Evolutionary conservation across 768 basidiomycete genomes (phyloP).

Genomic region (Termitomyces titanicus): DNA sequence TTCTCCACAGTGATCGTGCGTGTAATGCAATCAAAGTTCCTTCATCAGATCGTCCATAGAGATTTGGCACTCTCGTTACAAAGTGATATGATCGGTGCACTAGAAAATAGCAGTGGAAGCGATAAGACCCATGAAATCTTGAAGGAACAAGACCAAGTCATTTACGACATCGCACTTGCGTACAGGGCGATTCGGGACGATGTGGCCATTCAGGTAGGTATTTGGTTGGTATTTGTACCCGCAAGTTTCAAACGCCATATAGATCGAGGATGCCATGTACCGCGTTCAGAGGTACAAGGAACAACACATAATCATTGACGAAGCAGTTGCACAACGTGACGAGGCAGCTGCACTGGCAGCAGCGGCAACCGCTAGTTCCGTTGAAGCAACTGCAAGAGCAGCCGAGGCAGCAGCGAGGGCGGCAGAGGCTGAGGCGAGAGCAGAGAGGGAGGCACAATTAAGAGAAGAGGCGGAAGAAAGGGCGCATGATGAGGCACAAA

Average conservation of each 20-base stretch:
- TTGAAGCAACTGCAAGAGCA: constrained; percentile 8
- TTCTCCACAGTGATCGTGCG: constrained; percentile 12
- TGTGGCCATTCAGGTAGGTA: constrained; percentile 8
- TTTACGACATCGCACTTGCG: constrained; percentile 2
- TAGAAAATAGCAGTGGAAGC: constrained; percentile 1
- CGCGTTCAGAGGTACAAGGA: constrained; percentile 4
- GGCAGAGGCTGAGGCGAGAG: constrained; percentile 12
- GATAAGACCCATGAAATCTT: constrained; percentile 4
- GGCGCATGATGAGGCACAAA: constrained; percentile 10
- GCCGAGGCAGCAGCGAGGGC: constrained; percentile 9
- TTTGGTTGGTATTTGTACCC: not conserved
- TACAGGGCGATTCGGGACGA: constrained; percentile 7
- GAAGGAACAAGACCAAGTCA: constrained; percentile 9
- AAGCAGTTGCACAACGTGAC: constrained; percentile 7
- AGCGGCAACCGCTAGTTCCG: constrained; percentile 4
- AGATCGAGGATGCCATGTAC: constrained; percentile 11
- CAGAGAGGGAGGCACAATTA: constrained; percentile 10
- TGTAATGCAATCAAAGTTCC: constrained; percentile 11
- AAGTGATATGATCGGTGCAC: constrained; percentile 7
- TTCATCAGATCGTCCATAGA: constrained; percentile 8
- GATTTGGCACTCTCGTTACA: constrained; percentile 10
- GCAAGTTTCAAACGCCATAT: not conserved
- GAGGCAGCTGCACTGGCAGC: constrained; percentile 8
- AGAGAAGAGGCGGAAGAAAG: constrained; percentile 12
- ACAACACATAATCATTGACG: constrained; percentile 4